Conservation (phyloP, 352 stramenopile genomes). For the Globisporangium orthogonon region DNA sequence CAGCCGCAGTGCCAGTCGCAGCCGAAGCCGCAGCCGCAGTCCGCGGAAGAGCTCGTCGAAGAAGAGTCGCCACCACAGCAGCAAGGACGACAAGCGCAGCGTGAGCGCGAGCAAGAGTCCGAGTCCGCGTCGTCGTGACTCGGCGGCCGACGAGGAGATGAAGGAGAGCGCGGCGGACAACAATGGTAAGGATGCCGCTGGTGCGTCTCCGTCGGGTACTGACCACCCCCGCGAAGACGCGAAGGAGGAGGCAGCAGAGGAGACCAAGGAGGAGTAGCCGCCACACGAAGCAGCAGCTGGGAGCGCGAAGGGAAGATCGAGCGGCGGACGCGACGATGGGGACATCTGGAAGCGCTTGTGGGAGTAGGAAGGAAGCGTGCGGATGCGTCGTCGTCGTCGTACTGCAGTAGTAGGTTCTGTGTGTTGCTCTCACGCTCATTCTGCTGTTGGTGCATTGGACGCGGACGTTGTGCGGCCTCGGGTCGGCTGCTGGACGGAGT, state of each 20-base stretch:
- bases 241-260: background rate
- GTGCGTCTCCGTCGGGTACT: slow-evolving; percentile 11
- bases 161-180: slow-evolving; percentile 14
- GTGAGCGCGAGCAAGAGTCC: slow-evolving; percentile 13
- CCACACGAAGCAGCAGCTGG: background rate
- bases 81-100: slow-evolving; percentile 13
- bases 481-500: slow-evolving; percentile 1
- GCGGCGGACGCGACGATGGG: no score
- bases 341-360: slow-evolving; percentile 5
- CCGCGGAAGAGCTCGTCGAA: slow-evolving; percentile 17
- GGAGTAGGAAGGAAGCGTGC: slow-evolving; percentile 4
- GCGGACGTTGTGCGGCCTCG: background rate
- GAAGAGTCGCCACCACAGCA: slow-evolving; percentile 5
- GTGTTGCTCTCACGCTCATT: slow-evolving; percentile 14
- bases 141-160: slow-evolving; percentile 4
- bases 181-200: slow-evolving; percentile 17
- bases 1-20: slow-evolving; percentile 27
- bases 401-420: background rate
- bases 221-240: slow-evolving; percentile 6
- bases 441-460: slow-evolving; percentile 7
- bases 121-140: slow-evolving; percentile 2
- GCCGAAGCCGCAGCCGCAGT: slow-evolving; percentile 20
- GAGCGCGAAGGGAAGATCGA: background rate
- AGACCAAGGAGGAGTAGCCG: background rate
- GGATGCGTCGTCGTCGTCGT: slow-evolving; percentile 4